Conservation (phyloP, 1,284 basidiomycete genomes). For the Porodaedalea pini region DNA sequence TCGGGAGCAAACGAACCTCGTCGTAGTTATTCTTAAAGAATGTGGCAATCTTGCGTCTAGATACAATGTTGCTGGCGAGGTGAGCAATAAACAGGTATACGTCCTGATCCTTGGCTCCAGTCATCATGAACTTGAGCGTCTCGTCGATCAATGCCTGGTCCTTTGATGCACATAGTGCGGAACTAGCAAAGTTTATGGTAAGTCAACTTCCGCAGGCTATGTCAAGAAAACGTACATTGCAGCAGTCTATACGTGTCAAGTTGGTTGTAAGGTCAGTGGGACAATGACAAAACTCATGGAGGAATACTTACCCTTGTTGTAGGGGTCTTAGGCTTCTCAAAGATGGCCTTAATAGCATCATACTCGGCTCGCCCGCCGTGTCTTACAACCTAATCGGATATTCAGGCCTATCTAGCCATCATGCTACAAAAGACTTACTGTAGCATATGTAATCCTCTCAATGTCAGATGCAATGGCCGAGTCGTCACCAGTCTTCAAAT, state of each 20-base stretch:
- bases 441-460: constrained; percentile 48
- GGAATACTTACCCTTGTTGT: constrained; percentile 40
- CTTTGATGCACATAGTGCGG: constrained; percentile 44
- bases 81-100: constrained; percentile 52
- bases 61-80: constrained; percentile 42
- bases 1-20: constrained; percentile 35
- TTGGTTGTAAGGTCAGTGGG: not conserved
- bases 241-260: not conserved
- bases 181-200: constrained; percentile 17
- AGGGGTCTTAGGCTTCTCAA: constrained; percentile 73
- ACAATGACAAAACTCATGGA: constrained; percentile 50
- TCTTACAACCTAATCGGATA: constrained; percentile 52
- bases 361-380: constrained; percentile 79
- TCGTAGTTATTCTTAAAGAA: constrained; percentile 62
- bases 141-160: constrained; percentile 49
- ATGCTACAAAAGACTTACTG: constrained; percentile 35
- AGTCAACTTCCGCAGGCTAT: constrained; percentile 17
- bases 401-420: constrained; percentile 23
- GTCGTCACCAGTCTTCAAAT: constrained; percentile 72
- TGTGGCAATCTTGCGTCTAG: constrained; percentile 39
- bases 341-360: constrained; percentile 67
- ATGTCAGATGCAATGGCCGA: constrained; percentile 79
- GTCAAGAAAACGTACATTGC: constrained; percentile 10
- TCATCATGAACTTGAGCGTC: constrained; percentile 57
- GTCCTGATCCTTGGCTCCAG: constrained; percentile 63